Conservation (phyloP, 2,329 filamentous ascomycete genomes). For the Alternaria atra region DNA sequence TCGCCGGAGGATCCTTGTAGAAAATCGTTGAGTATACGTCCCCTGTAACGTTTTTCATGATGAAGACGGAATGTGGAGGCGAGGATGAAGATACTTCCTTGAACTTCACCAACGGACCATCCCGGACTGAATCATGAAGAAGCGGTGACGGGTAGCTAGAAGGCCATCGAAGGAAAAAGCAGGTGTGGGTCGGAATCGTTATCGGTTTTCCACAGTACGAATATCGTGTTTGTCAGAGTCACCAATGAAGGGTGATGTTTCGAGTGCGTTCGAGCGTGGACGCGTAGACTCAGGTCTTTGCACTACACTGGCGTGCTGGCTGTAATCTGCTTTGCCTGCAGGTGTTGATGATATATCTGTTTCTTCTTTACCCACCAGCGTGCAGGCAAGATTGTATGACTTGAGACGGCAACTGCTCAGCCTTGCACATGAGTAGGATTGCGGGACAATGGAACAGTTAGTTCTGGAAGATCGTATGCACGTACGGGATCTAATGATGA, state of each 20-base stretch:
- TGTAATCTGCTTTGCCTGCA: background rate
- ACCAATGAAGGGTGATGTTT: background rate
- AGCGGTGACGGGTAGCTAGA: constrained; percentile 3
- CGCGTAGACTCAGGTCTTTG: background rate
- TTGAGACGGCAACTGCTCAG: constrained; percentile 1
- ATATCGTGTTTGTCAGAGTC: background rate
- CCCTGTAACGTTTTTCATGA: background rate
- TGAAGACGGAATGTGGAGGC: background rate
- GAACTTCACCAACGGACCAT: background rate
- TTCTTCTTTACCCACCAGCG: background rate
- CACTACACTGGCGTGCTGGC: background rate
- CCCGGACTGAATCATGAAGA: background rate
- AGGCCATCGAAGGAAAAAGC: constrained; percentile 1
- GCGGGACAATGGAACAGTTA: constrained; percentile 2
- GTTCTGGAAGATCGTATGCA: constrained; percentile 3
- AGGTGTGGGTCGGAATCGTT: background rate
- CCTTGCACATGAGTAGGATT: constrained; percentile 7
- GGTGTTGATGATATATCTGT: background rate
- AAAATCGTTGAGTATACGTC: background rate
- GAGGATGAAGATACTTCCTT: background rate
- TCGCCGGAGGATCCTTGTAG: background rate
- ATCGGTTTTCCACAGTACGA: background rate
- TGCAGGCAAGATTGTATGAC: background rate
- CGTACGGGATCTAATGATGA: constrained; percentile 16
- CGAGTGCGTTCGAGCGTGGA: background rate